Evolutionary conservation across 2,329 filamentous ascomycete species (phyloP).

Genomic region (Aspergillus novoparasiticus): DNA sequence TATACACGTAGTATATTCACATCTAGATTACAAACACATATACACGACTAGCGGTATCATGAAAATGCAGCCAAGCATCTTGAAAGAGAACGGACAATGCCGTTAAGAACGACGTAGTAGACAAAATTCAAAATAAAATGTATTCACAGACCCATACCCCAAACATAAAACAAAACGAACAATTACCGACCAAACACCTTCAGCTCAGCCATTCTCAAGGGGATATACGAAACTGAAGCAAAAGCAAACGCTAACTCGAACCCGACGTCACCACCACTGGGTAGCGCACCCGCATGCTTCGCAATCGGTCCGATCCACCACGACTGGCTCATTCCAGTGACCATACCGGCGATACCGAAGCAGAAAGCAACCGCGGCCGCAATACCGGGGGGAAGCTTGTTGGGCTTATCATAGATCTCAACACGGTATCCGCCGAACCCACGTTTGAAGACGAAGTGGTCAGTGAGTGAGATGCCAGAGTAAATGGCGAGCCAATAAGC

Average conservation of each 20-base stretch:
- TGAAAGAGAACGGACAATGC: not conserved
- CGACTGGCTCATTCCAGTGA: slow-evolving; percentile 69
- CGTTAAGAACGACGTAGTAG: not conserved
- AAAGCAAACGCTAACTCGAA: slow-evolving; percentile 70
- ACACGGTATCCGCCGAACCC: slow-evolving; percentile 63
- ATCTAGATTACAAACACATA: not conserved
- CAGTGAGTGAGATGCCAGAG: slow-evolving; percentile 64
- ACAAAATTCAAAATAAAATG: not conserved
- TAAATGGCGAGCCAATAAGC: slow-evolving; percentile 77
- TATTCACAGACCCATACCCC: slow-evolving; percentile 5
- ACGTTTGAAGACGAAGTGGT: slow-evolving; percentile 70
- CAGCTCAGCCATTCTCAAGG: slow-evolving; percentile 54
- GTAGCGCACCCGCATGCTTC: slow-evolving; percentile 54
- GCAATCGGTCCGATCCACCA: slow-evolving; percentile 73
- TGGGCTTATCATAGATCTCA: slow-evolving; percentile 59
- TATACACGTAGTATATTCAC: not conserved
- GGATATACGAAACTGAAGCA: slow-evolving; percentile 54
- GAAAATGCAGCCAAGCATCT: not conserved
- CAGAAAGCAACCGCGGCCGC: slow-evolving; percentile 66
- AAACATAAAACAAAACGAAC: slow-evolving; percentile 12
- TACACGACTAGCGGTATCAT: not conserved
- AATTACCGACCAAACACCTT: slow-evolving; percentile 45
- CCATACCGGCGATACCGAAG: slow-evolving; percentile 66
- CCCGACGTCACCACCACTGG: slow-evolving; percentile 58
- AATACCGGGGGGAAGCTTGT: slow-evolving; percentile 63